Evolutionary conservation across 176 grass and related monocot species (phyloP), one percentile per base, ranked within the genome.

Genomic region (Bonia amplexicaulis): DNA sequence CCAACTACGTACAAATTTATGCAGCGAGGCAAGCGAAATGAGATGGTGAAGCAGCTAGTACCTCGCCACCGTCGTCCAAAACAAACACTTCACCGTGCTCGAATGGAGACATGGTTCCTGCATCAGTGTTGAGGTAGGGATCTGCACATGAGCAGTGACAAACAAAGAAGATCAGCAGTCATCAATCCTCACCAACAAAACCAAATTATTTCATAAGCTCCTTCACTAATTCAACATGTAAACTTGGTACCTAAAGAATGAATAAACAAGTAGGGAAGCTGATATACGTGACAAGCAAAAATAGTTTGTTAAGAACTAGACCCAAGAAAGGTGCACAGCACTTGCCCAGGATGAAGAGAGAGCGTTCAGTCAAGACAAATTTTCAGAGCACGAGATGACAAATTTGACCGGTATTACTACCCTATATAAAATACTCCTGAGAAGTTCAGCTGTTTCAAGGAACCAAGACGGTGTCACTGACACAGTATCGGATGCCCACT

Each of bases 81-180:
- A 99, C 97, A 87, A 96, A 99, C 11, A 99, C 97, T 51, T 99
- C 97, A 5, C 97, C 97, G 22, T 99, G 97, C 90, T 99, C 97
- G 57, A 94, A 94, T 2, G 97, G 97, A 46, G 97, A 94, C 97
- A 99, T 99, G 58, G 97, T 99, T 79, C 97, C 97, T 31, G 97
- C 97, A 90, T 99, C 93, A 17, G 92, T 99, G 72, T 99, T 99
- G 45, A 99, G 90, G 80, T 99, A 99, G 31, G 97, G 96, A 96
- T 99, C 96, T 99, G 89, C 86, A 85, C 49, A 87, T 19, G 54
- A 70, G 73, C 41, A 80, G 69, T 31, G 63, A 68, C 15, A 84
- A 31, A 31, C 14, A 80, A 65, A 76, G 0, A 33, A 69, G 27
- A 72, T 54, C 41, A 88, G 12, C 64, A 71, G 54, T 29, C 14